Evolutionary conservation across 1,284 basidiomycete species (phyloP), one percentile per base, ranked within the genome.

Genomic region (Cerioporus squamosus): DNA sequence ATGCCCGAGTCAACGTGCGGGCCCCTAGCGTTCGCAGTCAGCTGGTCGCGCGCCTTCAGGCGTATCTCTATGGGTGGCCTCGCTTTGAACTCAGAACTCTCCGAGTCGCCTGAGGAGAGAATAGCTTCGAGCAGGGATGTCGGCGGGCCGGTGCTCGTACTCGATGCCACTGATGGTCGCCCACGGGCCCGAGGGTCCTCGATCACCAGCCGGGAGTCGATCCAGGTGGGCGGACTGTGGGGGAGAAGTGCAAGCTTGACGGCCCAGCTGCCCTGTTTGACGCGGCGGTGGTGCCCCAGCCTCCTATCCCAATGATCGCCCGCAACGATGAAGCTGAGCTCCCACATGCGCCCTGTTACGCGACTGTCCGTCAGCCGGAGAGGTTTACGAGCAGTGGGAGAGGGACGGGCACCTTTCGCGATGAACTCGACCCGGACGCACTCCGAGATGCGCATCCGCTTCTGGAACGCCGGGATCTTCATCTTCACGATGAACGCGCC

Each of bases 391-490:
- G 14, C n/a, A 5, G 51, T 20, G 12, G 40, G 44, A 46, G 24
- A 17, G 46, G 10, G 43, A 23, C 33, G 22, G 42, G 10, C 18
- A 87, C 89, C 84, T 78, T 84, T 76, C 1, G 86, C 87, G 55
- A 91, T 86, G 61, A 90, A 90, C 59, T 91, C 87, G 6, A 88
- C 66, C 0, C 63, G 66, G 31, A 90, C 79, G 14, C 74, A 62
- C 51, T 80, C 79, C 20, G 82, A 79, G 15, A 90, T 80, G n/a
- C 82, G 75, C 87, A 91, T 87, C 7, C 90, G 78, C 66, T 83
- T 86, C 68, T 88, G 87, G 71, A 90, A 91, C 49, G 82, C 75
- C 5, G 78, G 75, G n/a, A 90, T 76, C 20, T 76, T 76, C 55
- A 89, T 77, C 20, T 76, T 69, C 2, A 77, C 83, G 0, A 77